These are phyloP conservation scores for Mucor sp. DNA, from an alignment of 371 early-diverging fungal species.

Conservation along the genomic window DNA sequence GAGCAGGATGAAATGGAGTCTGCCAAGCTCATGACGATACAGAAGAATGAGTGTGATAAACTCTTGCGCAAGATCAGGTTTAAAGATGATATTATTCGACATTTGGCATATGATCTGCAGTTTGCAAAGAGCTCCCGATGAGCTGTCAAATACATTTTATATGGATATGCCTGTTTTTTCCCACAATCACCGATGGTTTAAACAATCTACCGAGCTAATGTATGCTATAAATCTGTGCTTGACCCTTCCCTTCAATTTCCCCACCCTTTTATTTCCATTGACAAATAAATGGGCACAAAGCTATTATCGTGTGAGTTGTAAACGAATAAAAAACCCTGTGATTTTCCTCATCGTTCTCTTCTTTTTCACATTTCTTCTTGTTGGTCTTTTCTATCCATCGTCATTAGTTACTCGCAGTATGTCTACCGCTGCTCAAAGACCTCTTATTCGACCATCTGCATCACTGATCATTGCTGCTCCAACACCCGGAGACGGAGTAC, in stretches of 20 bases:
- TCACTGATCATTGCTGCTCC: conserved; percentile 56
- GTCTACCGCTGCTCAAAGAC: conserved; percentile 12
- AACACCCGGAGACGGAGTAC: conserved; percentile 23
- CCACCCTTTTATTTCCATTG: conserved; percentile 1
- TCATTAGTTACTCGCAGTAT: conserved; percentile 9
- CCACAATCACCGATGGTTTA: not conserved
- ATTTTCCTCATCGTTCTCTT: not conserved
- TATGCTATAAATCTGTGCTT: not conserved
- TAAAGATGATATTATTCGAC: conserved; percentile 21
- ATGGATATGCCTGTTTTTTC: not conserved
- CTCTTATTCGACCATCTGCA: conserved; percentile 21
- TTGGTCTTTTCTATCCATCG: not conserved
- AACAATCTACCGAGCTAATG: not conserved
- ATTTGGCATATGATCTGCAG: conserved; percentile 18
- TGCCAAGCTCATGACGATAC: not conserved
- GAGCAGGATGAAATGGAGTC: conserved; percentile 14
- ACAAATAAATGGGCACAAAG: conserved; percentile 7
- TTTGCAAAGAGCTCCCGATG: not conserved
- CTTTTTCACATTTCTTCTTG: not conserved
- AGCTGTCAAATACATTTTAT: not conserved
- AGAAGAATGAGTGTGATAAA: conserved; percentile 7
- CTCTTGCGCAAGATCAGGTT: conserved; percentile 5
- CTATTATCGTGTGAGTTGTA: conserved; percentile 13
- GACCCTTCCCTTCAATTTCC: not conserved
- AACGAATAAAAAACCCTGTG: not conserved